Conservation (phyloP, 495 filamentous ascomycete species). For the Gamarada debralockiae region DNA sequence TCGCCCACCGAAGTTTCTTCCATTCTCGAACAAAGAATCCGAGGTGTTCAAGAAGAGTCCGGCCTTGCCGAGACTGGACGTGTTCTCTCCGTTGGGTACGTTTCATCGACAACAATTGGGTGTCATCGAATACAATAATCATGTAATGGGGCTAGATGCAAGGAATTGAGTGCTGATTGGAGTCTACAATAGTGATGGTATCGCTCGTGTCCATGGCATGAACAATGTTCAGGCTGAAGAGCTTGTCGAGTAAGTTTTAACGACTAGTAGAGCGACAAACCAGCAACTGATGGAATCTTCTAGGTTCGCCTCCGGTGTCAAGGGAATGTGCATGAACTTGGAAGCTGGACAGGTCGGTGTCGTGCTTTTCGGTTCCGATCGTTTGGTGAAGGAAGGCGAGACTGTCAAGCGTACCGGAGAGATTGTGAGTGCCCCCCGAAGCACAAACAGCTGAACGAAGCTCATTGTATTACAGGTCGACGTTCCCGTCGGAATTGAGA, state of each 20-base stretch:
- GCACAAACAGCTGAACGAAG: not conserved
- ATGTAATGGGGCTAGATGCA: not conserved
- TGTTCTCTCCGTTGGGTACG: conserved; percentile 98
- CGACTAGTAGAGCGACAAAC: not conserved
- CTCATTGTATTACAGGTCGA: conserved; percentile 66
- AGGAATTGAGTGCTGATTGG: conserved; percentile 12
- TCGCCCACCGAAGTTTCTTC: conserved; percentile 97
- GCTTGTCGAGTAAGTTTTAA: conserved; percentile 89
- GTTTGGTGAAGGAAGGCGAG: conserved; percentile 99
- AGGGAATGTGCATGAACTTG: conserved; percentile 99
- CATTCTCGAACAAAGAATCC: conserved; percentile 97
- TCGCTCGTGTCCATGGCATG: conserved; percentile 99
- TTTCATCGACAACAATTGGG: conserved; percentile 25
- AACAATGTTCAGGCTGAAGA: conserved; percentile 99
- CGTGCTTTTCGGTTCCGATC: conserved; percentile 99
- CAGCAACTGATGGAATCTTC: conserved; percentile 10
- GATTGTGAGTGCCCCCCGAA: conserved; percentile 67
- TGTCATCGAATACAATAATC: conserved; percentile 15
- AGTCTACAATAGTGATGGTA: conserved; percentile 80
- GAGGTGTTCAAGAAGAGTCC: conserved; percentile 95
- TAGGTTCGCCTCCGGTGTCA: conserved; percentile 98
- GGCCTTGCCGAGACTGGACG: conserved; percentile 96
- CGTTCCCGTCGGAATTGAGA: conserved; percentile 86
- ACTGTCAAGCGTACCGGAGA: conserved; percentile 99
- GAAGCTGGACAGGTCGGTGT: conserved; percentile 99